Conservation (phyloP, 1,284 basidiomycete species). For the Leccinum subrobustum region DNA sequence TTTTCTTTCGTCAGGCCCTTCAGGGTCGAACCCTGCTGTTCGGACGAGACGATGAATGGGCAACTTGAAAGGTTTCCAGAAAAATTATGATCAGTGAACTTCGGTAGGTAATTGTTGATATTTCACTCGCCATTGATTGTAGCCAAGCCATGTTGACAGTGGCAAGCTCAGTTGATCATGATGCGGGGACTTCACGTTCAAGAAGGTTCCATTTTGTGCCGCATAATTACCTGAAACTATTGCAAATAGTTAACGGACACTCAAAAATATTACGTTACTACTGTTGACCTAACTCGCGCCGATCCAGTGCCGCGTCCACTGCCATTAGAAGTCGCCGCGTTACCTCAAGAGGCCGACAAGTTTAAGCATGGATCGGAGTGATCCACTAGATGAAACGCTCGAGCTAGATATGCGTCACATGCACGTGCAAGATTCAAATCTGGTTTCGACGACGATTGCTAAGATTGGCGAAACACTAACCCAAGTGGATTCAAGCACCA, state of each 20-base stretch:
- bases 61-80: not conserved
- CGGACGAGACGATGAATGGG: not conserved
- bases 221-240: too few species aligned
- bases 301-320: too few species aligned
- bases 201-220: not conserved
- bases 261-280: not conserved
- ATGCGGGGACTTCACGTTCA: too few species aligned
- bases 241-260: not conserved
- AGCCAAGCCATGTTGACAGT: not conserved
- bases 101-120: not conserved
- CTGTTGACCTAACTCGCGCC: not conserved
- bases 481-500: not conserved
- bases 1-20: not conserved
- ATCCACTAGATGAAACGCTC: not conserved
- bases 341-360: not conserved
- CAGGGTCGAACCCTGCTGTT: not conserved
- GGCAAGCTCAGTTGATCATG: too few species aligned
- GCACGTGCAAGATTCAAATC: not conserved
- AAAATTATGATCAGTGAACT: not conserved
- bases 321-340: too few species aligned
- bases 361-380: not conserved
- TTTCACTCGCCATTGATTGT: not conserved
- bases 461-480: not conserved
- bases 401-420: not conserved
- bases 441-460: not conserved